Base-by-base conservation (phyloP, 2,329 filamentous ascomycete genomes). In the Chrysoporthe cubensis region DNA sequence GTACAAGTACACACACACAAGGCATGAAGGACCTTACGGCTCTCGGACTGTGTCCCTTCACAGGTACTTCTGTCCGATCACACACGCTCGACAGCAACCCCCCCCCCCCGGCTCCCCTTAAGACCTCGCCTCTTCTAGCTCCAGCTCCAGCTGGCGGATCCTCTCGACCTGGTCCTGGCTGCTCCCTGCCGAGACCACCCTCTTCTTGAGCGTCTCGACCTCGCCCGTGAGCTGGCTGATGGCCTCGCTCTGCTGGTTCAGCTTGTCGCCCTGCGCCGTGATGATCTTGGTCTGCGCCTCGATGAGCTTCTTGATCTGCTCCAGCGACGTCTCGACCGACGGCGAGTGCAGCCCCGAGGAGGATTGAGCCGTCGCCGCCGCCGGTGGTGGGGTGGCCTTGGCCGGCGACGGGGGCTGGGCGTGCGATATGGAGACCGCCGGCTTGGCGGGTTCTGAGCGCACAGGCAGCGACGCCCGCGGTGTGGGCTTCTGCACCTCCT, bases 121-220 rank as follows among this genome's bases (percentile, higher is more conserved):
- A 71, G 88, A 90, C 72, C 86, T 82, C 32, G 86, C 83, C 76
- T 87, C 86, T 76, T 91, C 89, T 48, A 91, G 80, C 78, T 91
- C 89, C 63, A 91, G 80, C 80, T 91, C 89, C 68, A 91, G 77
- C 77, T 90, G 88, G 71, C 88, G 81, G 75, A 91, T 91, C 62
- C 88, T 83, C 79, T 91, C 88, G 77, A 84, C 90, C 82, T 91
- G 88, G 75, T 90, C 88, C 73, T 86, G 83, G 16, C 42, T 46
- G 42, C 83, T 82, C 40, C 80, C 77, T 26, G 78, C 79, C n/a
- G 77, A 74, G n/a, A 86, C 87, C 68, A 94, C 84, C 78, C 89
- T 91, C 79, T 88, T 88, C 86, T 96, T 97, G 73, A 97, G 84
- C 18, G 87, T 85, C 76, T 96, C 93, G 16, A 97, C 90, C 78